A percentile compares a stretch with the other conserved stretches of the same genome.
Conservation (phyloP, 2,329 filamentous ascomycete genomes). For the Pseudogymnoascus sp. region DNA sequence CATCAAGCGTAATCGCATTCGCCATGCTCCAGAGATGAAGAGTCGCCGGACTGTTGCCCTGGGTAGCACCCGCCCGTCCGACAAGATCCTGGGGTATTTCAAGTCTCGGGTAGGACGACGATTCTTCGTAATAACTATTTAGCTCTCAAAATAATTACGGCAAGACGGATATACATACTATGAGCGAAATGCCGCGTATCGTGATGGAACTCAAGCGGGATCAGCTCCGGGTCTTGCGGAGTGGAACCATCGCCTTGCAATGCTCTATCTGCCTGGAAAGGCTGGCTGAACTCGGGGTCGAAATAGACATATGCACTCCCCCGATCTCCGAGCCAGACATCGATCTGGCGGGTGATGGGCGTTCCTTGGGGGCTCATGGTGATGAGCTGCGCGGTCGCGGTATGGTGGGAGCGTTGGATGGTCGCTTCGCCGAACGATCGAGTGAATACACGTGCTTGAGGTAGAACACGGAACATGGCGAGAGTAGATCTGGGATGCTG, state of each 20-base stretch:
- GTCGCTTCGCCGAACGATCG: background rate
- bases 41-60: background rate
- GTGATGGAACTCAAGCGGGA: background rate
- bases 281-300: background rate
- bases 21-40: background rate
- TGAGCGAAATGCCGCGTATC: background rate
- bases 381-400: background rate
- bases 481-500: background rate
- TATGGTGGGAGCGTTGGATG: background rate
- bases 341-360: background rate
- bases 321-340: background rate
- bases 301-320: background rate
- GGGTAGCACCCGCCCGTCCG: background rate
- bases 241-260: background rate
- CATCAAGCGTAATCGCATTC: background rate
- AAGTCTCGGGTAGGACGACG: background rate
- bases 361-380: background rate
- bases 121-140: background rate
- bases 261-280: background rate
- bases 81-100: background rate
- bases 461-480: background rate
- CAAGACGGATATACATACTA: background rate
- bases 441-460: background rate
- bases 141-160: background rate
- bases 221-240: background rate